phyloP scores from a whole-genome alignment of 352 stramenopile genomes.

The Thraustochytrium striatum region DNA sequence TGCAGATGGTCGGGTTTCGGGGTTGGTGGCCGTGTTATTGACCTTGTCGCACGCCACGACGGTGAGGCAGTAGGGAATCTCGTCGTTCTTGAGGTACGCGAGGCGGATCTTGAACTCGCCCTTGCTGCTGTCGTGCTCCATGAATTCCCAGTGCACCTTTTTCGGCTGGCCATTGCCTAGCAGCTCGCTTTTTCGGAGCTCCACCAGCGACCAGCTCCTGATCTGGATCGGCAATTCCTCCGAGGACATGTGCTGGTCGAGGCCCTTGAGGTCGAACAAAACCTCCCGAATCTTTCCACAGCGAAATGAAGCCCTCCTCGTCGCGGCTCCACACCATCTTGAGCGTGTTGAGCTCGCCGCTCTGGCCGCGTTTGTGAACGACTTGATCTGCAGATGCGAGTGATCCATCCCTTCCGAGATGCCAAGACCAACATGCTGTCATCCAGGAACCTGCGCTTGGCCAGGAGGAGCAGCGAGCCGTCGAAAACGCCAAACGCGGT shows the following conservation, averaged over 20 bases:
- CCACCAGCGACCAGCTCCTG: not conserved
- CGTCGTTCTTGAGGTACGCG: not conserved
- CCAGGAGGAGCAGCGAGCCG: too few species aligned
- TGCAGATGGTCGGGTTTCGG: constrained; percentile 11
- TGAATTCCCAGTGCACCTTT: not conserved
- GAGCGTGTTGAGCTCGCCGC: not conserved
- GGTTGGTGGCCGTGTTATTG: not conserved
- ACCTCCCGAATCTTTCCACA: not conserved
- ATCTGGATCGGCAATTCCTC: not conserved
- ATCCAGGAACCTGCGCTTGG: too few species aligned
- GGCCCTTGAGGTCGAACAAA: not conserved
- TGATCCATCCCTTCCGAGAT: not conserved
- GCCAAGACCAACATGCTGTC: constrained; percentile 41
- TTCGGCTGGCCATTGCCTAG: not conserved
- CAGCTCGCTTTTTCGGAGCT: not conserved
- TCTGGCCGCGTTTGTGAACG: not conserved
- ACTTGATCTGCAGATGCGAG: constrained; percentile 21
- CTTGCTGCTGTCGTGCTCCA: not conserved
- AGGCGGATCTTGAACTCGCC: not conserved
- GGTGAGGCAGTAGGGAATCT: constrained; percentile 1
- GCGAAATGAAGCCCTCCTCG: not conserved
- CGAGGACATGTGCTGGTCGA: not conserved
- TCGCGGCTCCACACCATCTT: constrained; percentile 34
- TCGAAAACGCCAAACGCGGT: too few species aligned
- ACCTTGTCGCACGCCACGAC: not conserved